phyloP scores from a whole-genome alignment of 2,329 filamentous ascomycete species.

The Pseudopyricularia cyperi region DNA sequence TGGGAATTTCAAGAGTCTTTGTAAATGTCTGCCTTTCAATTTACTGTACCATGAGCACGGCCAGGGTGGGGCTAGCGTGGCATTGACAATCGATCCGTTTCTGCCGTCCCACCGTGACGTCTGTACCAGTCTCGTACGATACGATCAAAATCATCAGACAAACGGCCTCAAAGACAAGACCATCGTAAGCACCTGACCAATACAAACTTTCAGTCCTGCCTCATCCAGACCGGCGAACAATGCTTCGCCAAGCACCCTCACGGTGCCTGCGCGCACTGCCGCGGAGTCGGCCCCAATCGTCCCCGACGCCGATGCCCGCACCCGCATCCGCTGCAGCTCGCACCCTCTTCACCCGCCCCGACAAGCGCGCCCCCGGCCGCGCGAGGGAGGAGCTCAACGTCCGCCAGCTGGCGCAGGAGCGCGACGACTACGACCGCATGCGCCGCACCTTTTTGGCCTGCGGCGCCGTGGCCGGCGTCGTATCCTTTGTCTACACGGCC shows the following conservation, averaged over 20 bases:
- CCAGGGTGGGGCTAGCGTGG: not conserved
- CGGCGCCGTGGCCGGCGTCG: constrained; percentile 34
- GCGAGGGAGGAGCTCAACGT: constrained; percentile 37
- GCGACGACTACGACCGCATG: constrained; percentile 35
- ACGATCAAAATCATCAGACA: not conserved
- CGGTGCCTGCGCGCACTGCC: constrained; percentile 9
- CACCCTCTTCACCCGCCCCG: constrained; percentile 18
- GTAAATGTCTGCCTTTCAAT: not conserved
- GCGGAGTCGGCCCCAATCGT: not conserved
- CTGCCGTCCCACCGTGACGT: not conserved
- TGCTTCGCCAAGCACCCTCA: constrained; percentile 16
- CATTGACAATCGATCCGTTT: not conserved
- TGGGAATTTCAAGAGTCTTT: not conserved
- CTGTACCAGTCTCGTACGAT: not conserved
- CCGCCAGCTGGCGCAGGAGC: constrained; percentile 29
- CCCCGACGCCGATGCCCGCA: no score
- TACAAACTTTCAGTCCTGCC: no score
- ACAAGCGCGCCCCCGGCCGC: constrained; percentile 8
- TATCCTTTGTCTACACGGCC: constrained; percentile 37
- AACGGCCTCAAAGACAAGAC: not conserved
- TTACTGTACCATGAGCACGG: not conserved
- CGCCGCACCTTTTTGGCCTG: constrained; percentile 37
- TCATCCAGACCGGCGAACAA: constrained; percentile 4
- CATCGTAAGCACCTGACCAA: not conserved
- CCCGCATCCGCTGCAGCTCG: constrained; percentile 15